phyloP scores from a whole-genome alignment of 176 grass and related monocot genomes.

The Carex pumila region DNA sequence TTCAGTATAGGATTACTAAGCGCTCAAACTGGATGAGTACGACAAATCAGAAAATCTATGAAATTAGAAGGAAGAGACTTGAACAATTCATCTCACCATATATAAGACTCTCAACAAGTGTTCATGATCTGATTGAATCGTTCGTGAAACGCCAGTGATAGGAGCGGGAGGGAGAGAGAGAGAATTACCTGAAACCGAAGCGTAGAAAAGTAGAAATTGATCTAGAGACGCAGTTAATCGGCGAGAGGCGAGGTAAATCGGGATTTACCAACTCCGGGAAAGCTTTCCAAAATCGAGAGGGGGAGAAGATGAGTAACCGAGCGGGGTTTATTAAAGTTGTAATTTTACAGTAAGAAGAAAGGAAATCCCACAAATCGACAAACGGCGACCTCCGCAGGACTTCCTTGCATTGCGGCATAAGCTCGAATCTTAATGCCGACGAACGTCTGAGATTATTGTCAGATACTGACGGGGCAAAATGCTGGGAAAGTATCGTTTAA shows the following conservation, averaged over 20 bases:
- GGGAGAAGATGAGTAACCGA: not conserved
- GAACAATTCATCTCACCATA: not conserved
- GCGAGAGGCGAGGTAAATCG: not conserved
- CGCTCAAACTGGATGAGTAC: too few species aligned
- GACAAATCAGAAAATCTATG: too few species aligned
- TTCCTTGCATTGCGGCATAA: too few species aligned
- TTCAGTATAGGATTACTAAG: too few species aligned
- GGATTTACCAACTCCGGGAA: not conserved
- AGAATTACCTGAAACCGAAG: not conserved
- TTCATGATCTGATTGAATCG: not conserved
- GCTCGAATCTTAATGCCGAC: too few species aligned
- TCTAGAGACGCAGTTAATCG: not conserved
- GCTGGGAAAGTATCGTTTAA: too few species aligned
- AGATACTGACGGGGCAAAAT: too few species aligned
- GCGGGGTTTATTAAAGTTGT: too few species aligned
- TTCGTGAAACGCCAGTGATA: not conserved
- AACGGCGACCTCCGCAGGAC: too few species aligned
- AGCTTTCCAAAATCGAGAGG: not conserved
- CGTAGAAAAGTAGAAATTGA: not conserved
- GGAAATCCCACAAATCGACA: too few species aligned
- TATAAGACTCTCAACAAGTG: not conserved
- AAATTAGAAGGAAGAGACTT: not conserved
- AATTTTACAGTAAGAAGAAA: too few species aligned
- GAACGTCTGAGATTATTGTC: too few species aligned
- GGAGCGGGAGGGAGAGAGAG: not conserved